Percentiles rank a stretch among this genome's conserved stretches.
These are phyloP conservation scores for Lagenaria siceraria DNA, from an alignment of 306 rosid genomes.

Conservation along the genomic window DNA sequence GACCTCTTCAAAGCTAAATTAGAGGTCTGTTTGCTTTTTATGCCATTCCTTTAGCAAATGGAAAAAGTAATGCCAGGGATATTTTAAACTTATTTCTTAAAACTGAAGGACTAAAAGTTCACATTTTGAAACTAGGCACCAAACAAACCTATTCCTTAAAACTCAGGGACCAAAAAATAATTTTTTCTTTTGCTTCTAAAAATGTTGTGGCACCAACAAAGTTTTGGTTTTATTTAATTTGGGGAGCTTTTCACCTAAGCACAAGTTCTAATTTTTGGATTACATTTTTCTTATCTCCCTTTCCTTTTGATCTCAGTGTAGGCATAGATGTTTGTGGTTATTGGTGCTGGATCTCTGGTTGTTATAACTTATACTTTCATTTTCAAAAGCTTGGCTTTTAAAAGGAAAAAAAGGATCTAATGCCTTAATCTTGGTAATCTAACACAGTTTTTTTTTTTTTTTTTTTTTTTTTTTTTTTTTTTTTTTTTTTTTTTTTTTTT, in stretches of 20 bases:
- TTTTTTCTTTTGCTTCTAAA: not conserved
- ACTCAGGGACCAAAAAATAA: too few species aligned
- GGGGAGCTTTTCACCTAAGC: not conserved
- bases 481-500: not conserved
- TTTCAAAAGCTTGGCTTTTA: not conserved
- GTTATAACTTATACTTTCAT: not conserved
- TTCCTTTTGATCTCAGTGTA: not conserved
- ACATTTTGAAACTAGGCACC: too few species aligned
- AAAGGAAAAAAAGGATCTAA: not conserved
- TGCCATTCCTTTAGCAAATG: too few species aligned
- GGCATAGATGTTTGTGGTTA: not conserved
- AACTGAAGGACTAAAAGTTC: too few species aligned
- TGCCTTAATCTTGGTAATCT: not conserved
- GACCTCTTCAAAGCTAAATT: conserved; percentile 90
- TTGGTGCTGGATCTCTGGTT: not conserved
- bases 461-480: too few species aligned
- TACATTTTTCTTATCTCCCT: not conserved
- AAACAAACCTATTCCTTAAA: too few species aligned
- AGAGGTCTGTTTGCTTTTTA: conserved; percentile 49
- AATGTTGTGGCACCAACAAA: not conserved
- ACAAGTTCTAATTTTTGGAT: not conserved
- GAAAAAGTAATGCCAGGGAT: too few species aligned
- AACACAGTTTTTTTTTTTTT: not conserved
- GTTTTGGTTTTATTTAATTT: not conserved
- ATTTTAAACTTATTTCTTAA: too few species aligned